A percentile compares a stretch with the other conserved stretches of the same genome.
phyloP scores from a whole-genome alignment of 768 basidiomycete genomes.

The Kwoniella sp. region DNA sequence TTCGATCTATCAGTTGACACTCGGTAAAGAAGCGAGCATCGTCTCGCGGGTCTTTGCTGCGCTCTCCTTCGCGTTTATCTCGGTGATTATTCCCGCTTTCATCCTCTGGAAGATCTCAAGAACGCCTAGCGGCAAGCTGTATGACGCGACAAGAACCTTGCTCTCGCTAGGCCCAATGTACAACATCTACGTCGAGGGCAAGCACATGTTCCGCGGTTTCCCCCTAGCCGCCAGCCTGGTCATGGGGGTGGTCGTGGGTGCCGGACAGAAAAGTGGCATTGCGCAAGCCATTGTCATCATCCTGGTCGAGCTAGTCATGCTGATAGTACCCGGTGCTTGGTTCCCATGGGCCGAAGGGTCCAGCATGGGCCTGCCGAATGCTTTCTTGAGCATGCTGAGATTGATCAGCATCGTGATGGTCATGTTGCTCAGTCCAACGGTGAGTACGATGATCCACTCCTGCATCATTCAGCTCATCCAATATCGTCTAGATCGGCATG shows the following conservation, averaged over 20 bases:
- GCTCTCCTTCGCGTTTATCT: conserved; percentile 73
- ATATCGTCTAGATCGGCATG: conserved; percentile 66
- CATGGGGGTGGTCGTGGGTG: conserved; percentile 80
- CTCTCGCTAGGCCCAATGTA: conserved; percentile 87
- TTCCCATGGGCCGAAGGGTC: conserved; percentile 95
- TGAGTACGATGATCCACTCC: too few species aligned
- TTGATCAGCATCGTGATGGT: conserved; percentile 85
- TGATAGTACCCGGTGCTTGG: conserved; percentile 87
- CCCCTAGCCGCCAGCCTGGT: conserved; percentile 76
- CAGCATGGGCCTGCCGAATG: conserved; percentile 92
- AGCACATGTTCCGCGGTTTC: conserved; percentile 78
- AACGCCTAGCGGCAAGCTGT: conserved; percentile 81
- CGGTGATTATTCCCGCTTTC: conserved; percentile 68
- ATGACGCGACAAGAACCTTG: conserved; percentile 88
- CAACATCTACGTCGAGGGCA: conserved; percentile 87
- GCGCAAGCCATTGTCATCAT: conserved; percentile 87
- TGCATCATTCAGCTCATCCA: conserved; percentile 13
- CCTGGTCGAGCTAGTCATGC: conserved; percentile 78
- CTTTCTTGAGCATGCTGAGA: conserved; percentile 83
- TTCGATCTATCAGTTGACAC: conserved; percentile 77
- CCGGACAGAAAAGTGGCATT: conserved; percentile 82
- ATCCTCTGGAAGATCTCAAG: conserved; percentile 72
- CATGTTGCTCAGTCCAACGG: conserved; percentile 82
- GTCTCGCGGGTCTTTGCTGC: conserved; percentile 72
- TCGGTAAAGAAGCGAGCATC: conserved; percentile 57